phyloP scores from a whole-genome alignment of 139 green algal genomes.

The Volvox reticuliferus region DNA sequence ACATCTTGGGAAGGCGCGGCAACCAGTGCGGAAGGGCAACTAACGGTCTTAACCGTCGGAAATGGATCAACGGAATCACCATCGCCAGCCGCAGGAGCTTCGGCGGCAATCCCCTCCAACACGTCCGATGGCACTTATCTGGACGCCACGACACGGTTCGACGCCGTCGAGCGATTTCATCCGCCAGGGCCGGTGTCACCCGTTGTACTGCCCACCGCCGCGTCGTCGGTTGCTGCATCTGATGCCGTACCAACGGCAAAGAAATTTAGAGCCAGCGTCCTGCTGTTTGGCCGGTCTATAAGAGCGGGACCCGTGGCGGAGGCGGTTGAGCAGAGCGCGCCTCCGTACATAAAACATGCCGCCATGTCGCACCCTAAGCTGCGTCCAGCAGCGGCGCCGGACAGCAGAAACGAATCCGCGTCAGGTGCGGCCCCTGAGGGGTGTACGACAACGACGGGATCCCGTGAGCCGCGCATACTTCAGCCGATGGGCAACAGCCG shows the following conservation, averaged over 20 bases:
- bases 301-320: not conserved
- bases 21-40: not conserved
- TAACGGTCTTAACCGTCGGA: not conserved
- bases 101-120: not conserved
- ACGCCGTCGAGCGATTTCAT: conserved; percentile 5
- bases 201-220: not conserved
- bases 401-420: not conserved
- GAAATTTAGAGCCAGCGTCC: no score
- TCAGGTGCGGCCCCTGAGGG: not conserved
- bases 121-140: not conserved
- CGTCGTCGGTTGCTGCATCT: no score
- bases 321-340: not conserved
- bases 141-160: not conserved
- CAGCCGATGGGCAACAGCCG: not conserved
- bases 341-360: not conserved
- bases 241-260: no score
- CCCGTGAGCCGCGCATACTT: not conserved
- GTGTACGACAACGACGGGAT: not conserved
- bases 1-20: not conserved
- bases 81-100: not conserved
- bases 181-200: not conserved
- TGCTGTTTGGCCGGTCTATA: not conserved
- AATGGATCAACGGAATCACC: not conserved
- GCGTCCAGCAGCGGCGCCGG: not conserved
- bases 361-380: not conserved